Evolutionary conservation across 345 rosid species (phyloP).

Genomic region (Euphorbia pulcherrima): DNA sequence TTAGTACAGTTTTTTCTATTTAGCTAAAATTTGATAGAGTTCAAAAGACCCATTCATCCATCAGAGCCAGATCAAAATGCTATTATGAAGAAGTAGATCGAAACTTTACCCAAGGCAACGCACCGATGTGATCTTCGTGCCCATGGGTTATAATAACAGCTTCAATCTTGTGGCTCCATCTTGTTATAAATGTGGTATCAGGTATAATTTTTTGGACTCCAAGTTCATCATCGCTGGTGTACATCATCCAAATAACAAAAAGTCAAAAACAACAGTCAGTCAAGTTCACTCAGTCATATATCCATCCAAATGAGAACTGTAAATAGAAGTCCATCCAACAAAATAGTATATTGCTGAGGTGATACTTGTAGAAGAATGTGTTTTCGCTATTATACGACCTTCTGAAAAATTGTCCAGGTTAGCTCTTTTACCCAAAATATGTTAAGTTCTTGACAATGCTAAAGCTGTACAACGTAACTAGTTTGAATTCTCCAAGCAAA

Average conservation of each 20-base stretch:
- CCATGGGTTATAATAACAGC: conserved; percentile 97
- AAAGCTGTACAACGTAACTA: not conserved
- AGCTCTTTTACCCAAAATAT: conserved; percentile 3
- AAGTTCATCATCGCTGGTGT: conserved; percentile 79
- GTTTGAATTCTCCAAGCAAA: not conserved
- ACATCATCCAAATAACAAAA: conserved; percentile 8
- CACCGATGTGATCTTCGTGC: conserved; percentile 99
- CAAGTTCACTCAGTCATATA: not conserved
- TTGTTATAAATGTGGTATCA: conserved; percentile 88
- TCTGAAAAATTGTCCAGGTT: not conserved
- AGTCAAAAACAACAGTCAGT: conserved; percentile 18
- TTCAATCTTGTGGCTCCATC: conserved; percentile 96
- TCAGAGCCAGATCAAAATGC: not conserved
- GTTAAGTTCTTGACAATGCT: conserved; percentile 4
- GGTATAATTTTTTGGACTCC: conserved; percentile 95
- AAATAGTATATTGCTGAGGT: not conserved
- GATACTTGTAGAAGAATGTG: not conserved
- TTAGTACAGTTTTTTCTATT: not conserved
- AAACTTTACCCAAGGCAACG: conserved; percentile 98
- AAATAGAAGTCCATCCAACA: not conserved
- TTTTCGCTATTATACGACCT: not conserved
- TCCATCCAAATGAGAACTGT: conserved; percentile 5
- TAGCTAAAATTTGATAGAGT: not conserved
- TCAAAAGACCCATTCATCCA: conserved; percentile 10
- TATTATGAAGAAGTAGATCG: conserved; percentile 36